Evolutionary conservation across 305 asterid genomes (phyloP), one percentile per base, ranked within the genome.

Genomic region (Ruellia speciosa): DNA sequence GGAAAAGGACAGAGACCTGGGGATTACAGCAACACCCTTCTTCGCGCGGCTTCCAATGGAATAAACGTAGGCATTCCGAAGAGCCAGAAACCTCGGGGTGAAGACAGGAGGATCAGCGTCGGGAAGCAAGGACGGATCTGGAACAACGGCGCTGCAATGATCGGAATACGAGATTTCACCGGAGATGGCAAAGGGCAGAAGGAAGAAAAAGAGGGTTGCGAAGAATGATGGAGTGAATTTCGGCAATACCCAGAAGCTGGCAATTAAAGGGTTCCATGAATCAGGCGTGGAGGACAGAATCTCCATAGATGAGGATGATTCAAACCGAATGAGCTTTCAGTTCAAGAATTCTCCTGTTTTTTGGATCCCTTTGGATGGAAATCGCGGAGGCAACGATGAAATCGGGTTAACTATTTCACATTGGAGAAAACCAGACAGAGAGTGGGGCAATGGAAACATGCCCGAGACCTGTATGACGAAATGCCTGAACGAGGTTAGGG

Each of bases 61-160:
- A 45, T 75, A 66, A 37, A 74, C 56, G 59, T 79, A 72, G 60
- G 87, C 82, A 57, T 66, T 47, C 56, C 54, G 70, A 16, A 83
- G 76, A 31, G 70, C 47, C 50, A 82, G 79, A 14, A 59, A 65
- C 49, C 10, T 50, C 18, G 66, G 75, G 56, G 20, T 65, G 56
- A 62, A 49, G 52, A 69, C 60, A 20, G 74, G 79, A 58, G 69
- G 61, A 53, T 54, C 63, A 66, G 73, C 55, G 62, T 43, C 63
- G 20, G 76, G 74, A 14, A 77, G 66, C 54, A 74, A 34, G 18
- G 79, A 70, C n/a, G 75, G 66, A 53, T 74, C 81, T 31, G 69
- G 73, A n/a, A 86, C 73, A 65, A 80, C 56, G 64, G 67, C 71
- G 58, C 51, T 48, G 77, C 97, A 89, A 51, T 77, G 76, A 14